phyloP scores from a whole-genome alignment of 805 yeast genomes.

The Wickerhamomyces bovis region DNA sequence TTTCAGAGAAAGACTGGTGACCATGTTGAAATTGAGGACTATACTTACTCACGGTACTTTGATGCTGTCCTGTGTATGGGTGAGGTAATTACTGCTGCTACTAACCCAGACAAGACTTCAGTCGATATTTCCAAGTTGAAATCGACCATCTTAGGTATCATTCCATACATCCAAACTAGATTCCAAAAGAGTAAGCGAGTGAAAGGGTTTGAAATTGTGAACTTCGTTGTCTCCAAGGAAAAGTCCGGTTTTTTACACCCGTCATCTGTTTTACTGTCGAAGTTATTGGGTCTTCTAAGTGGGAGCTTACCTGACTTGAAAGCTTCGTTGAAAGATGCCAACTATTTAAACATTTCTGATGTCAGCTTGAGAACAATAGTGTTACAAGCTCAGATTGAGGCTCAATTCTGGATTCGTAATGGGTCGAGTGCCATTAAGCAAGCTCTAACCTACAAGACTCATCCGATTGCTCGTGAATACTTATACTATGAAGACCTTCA shows the following conservation, averaged over 20 bases:
- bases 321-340: conserved; percentile 15
- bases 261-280: conserved; percentile 47
- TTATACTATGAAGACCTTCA: conserved; percentile 72
- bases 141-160: background rate
- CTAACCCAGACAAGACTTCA: conserved; percentile 3
- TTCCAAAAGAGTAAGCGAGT: conserved; percentile 12
- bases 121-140: background rate
- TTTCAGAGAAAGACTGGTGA: conserved; percentile 57
- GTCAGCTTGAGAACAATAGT: conserved; percentile 55
- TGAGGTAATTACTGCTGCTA: conserved; percentile 34
- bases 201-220: conserved; percentile 25
- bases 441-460: conserved; percentile 42
- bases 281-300: conserved; percentile 3
- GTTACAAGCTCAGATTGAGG: conserved; percentile 51
- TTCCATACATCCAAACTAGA: background rate
- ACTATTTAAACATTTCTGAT: conserved; percentile 46
- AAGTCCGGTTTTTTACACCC: conserved; percentile 56
- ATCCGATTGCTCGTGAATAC: conserved; percentile 37
- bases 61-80: conserved; percentile 41
- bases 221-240: conserved; percentile 41
- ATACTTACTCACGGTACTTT: conserved; percentile 43
- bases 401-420: conserved; percentile 72
- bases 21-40: conserved; percentile 57
- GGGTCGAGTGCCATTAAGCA: conserved; percentile 51
- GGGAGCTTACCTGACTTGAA: background rate